Conservation (phyloP, 768 basidiomycete species). For the Lactarius tabidus region DNA sequence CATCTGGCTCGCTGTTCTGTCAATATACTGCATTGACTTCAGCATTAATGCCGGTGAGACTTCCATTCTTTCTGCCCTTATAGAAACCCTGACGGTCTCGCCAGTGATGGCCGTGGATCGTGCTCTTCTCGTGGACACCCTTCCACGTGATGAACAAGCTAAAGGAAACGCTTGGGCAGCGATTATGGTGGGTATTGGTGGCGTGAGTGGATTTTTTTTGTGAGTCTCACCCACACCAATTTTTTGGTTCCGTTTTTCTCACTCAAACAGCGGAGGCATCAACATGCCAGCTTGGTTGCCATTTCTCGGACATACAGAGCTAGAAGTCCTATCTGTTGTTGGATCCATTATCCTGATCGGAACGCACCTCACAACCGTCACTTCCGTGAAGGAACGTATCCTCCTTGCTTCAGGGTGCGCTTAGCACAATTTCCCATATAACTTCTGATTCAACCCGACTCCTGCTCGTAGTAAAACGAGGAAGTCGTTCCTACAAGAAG, state of each 20-base stretch:
- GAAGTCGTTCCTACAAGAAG: constrained; percentile 39
- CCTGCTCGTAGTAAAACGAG: constrained; percentile 28
- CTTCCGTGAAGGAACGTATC: constrained; percentile 68
- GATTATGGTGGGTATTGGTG: constrained; percentile 84
- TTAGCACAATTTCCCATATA: constrained; percentile 2
- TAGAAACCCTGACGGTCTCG: constrained; percentile 32
- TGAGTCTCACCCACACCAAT: constrained; percentile 38
- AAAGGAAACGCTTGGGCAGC: constrained; percentile 94
- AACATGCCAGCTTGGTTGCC: constrained; percentile 68
- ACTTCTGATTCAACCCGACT: background rate
- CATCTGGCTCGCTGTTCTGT: constrained; percentile 69
- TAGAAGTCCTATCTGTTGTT: constrained; percentile 76
- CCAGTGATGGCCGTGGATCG: constrained; percentile 87
- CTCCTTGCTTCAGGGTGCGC: constrained; percentile 45
- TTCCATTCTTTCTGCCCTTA: constrained; percentile 25
- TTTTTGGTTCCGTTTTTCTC: background rate
- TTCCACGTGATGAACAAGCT: constrained; percentile 72
- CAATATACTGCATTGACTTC: constrained; percentile 69
- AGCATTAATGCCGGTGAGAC: constrained; percentile 50
- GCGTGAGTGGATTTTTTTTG: constrained; percentile 86
- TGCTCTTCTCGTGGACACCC: constrained; percentile 81
- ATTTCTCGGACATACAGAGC: constrained; percentile 71
- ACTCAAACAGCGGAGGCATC: constrained; percentile 63
- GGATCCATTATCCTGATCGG: constrained; percentile 62
- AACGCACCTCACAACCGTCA: constrained; percentile 60